Percentiles rank a stretch among this genome's conserved stretches.
These are phyloP conservation scores for Opeltia flavorubescens DNA, from an alignment of 495 filamentous ascomycete species.

Conservation along the genomic window DNA sequence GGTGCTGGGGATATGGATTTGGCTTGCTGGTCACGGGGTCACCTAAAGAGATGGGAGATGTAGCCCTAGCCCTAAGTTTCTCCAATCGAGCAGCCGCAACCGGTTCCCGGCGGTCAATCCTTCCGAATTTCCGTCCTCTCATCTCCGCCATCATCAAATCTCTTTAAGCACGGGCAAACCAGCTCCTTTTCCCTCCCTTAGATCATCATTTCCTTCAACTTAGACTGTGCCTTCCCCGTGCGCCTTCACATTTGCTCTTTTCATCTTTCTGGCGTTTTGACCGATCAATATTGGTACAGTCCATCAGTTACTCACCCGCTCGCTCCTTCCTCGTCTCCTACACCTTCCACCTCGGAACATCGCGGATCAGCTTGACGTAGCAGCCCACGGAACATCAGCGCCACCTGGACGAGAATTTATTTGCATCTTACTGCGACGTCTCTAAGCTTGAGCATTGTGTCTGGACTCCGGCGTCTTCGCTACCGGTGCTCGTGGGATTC, in stretches of 20 bases:
- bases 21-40: too few relatives aligned
- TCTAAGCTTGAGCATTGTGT: background rate
- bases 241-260: too few relatives aligned
- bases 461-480: background rate
- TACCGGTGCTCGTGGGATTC: background rate
- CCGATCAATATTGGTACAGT: too few relatives aligned
- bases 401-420: background rate
- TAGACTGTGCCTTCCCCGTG: background rate
- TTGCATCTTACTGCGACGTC: background rate
- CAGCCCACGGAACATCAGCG: background rate
- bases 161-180: background rate
- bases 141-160: background rate
- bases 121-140: background rate
- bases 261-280: too few relatives aligned
- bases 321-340: background rate
- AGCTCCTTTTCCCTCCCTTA: background rate
- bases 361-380: background rate
- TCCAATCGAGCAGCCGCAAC: too few relatives aligned
- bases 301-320: background rate
- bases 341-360: background rate
- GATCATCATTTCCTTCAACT: background rate
- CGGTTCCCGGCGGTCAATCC: too few relatives aligned
- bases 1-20: too few relatives aligned
- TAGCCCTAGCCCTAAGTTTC: too few relatives aligned
- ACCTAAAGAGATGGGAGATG: too few relatives aligned